Evolutionary conservation across 1,284 basidiomycete genomes (phyloP).

Genomic region (Ustilago sp.): DNA sequence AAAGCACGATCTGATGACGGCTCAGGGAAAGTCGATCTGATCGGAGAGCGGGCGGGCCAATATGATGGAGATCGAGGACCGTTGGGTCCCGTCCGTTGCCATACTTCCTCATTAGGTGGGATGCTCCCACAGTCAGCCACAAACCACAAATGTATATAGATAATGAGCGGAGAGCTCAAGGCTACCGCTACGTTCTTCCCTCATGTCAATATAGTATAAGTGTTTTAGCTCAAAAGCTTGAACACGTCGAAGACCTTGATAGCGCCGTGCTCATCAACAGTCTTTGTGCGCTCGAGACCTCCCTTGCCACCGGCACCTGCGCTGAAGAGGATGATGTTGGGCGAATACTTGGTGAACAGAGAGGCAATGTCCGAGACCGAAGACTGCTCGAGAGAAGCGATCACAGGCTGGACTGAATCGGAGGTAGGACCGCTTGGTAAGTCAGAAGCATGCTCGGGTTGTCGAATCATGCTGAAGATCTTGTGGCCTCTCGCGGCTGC

Average conservation of each 20-base stretch:
- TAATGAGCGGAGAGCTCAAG: too few species aligned
- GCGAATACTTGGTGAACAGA: conserved; percentile 73
- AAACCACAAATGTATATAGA: too few species aligned
- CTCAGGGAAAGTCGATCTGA: too few species aligned
- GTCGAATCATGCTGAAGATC: conserved; percentile 55
- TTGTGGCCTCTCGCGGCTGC: conserved; percentile 52
- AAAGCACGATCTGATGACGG: too few species aligned
- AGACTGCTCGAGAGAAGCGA: conserved; percentile 76
- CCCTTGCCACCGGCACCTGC: conserved; percentile 80
- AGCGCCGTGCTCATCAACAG: conserved; percentile 79
- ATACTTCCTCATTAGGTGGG: too few species aligned
- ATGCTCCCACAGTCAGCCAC: too few species aligned
- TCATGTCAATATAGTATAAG: too few species aligned
- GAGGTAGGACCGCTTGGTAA: conserved; percentile 33
- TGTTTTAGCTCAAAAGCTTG: too few species aligned
- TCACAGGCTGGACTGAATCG: conserved; percentile 72
- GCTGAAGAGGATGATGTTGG: conserved; percentile 75
- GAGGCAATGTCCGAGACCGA: conserved; percentile 73
- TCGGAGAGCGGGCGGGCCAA: too few species aligned
- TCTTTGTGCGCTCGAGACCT: conserved; percentile 75
- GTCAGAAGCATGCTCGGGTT: conserved; percentile 51
- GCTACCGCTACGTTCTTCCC: too few species aligned
- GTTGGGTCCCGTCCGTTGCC: too few species aligned
- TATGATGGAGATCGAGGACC: too few species aligned
- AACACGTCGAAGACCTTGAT: conserved; percentile 75